phyloP scores from a whole-genome alignment of 2,329 filamentous ascomycete genomes.

The Alternaria tenuissima region DNA sequence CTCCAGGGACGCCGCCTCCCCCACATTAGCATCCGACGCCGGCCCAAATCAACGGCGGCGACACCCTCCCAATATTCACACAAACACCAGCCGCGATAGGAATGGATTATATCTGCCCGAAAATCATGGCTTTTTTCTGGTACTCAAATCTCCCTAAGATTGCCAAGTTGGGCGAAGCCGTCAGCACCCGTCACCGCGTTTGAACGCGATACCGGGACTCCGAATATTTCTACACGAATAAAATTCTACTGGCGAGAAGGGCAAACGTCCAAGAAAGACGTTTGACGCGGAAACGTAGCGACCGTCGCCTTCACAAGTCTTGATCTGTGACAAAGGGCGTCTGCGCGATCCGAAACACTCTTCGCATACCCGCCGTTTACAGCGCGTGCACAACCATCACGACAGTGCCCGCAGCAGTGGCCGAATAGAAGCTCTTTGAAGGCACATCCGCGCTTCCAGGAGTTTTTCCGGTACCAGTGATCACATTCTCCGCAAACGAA shows the following conservation, averaged over 20 bases:
- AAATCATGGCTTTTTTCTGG: constrained; percentile 38
- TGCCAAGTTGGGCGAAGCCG: constrained; percentile 33
- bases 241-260: not conserved
- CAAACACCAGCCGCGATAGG: constrained; percentile 21
- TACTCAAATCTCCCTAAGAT: constrained; percentile 32
- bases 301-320: not conserved
- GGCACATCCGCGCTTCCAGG: not conserved
- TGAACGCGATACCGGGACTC: constrained; percentile 22
- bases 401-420: not conserved
- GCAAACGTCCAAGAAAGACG: not conserved
- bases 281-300: not conserved
- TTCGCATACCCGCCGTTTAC: not conserved
- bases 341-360: not conserved
- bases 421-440: not conserved
- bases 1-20: constrained; percentile 18
- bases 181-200: constrained; percentile 32
- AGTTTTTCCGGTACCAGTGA: not conserved
- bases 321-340: not conserved
- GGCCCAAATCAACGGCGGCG: constrained; percentile 13
- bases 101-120: constrained; percentile 30
- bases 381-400: not conserved
- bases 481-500: constrained; percentile 9
- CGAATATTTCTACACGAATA: constrained; percentile 9
- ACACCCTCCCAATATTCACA: constrained; percentile 8
- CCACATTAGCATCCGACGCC: constrained; percentile 26